These are phyloP conservation scores for Aspergillus carlsbadensis DNA, from an alignment of 495 filamentous ascomycete genomes.

Conservation along the genomic window DNA sequence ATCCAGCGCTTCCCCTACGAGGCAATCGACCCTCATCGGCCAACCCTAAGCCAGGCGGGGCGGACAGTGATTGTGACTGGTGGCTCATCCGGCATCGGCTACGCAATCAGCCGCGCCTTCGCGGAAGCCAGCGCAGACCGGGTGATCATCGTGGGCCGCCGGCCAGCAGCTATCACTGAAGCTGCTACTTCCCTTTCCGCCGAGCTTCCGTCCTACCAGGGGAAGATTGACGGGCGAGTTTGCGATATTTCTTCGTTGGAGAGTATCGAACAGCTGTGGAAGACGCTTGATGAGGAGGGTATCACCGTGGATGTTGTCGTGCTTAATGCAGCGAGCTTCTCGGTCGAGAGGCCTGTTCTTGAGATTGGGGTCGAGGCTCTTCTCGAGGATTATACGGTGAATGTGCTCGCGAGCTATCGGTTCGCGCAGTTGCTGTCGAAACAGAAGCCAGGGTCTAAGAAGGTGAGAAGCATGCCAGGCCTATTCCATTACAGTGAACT, in stretches of 20 bases:
- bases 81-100: not conserved
- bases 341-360: not conserved
- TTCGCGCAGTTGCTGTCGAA: not conserved
- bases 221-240: not conserved
- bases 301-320: not conserved
- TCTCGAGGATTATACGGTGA: not conserved
- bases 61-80: conserved; percentile 12
- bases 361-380: not conserved
- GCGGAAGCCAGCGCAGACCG: not conserved
- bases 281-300: not conserved
- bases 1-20: not conserved
- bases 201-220: too few relatives aligned
- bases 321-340: conserved; percentile 7
- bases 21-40: not conserved
- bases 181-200: not conserved
- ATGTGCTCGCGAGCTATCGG: not conserved
- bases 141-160: not conserved
- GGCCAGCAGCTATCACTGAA: not conserved
- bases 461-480: too few relatives aligned
- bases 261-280: not conserved
- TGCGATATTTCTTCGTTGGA: not conserved
- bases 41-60: conserved; percentile 6
- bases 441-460: not conserved
- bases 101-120: not conserved
- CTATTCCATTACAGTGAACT: too few relatives aligned